Conservation (phyloP, 331 rosid genomes). For the Pyracantha coccinea region DNA sequence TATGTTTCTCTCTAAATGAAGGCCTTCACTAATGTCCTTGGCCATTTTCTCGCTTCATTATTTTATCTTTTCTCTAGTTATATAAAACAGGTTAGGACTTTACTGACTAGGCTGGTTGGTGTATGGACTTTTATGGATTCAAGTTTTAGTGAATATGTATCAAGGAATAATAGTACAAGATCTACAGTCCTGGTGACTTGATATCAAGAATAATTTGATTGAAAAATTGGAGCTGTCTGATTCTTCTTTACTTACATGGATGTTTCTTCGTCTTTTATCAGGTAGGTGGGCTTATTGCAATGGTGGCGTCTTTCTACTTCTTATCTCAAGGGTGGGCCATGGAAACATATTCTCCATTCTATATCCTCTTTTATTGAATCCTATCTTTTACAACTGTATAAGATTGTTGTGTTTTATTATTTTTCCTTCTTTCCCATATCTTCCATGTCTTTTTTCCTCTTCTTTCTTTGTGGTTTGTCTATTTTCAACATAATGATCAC, state of each 20-base stretch:
- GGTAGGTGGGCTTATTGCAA: constrained; percentile 90
- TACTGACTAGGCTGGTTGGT: not conserved
- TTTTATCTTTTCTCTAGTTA: not conserved
- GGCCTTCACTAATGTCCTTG: not conserved
- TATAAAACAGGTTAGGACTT: not conserved
- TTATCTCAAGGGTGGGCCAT: constrained; percentile 96
- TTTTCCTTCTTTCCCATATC: constrained; percentile 1
- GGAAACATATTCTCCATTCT: constrained; percentile 71
- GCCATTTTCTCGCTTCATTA: not conserved
- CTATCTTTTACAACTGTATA: constrained; percentile 4
- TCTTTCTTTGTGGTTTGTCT: not conserved
- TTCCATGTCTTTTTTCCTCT: not conserved
- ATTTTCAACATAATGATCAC: not conserved
- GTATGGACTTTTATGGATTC: not conserved
- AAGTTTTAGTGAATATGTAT: not conserved
- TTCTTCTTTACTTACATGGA: constrained; percentile 14
- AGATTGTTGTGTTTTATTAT: not conserved
- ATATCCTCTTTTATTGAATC: constrained; percentile 56
- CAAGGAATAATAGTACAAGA: not conserved
- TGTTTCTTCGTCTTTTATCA: constrained; percentile 40
- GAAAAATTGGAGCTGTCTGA: constrained; percentile 12
- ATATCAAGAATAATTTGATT: not conserved
- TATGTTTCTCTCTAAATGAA: constrained; percentile 1
- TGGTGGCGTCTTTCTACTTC: constrained; percentile 77
- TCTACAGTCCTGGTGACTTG: not conserved